Evolutionary conservation across 2,329 filamentous ascomycete species (phyloP).

Genomic region (Cadophora malorum): DNA sequence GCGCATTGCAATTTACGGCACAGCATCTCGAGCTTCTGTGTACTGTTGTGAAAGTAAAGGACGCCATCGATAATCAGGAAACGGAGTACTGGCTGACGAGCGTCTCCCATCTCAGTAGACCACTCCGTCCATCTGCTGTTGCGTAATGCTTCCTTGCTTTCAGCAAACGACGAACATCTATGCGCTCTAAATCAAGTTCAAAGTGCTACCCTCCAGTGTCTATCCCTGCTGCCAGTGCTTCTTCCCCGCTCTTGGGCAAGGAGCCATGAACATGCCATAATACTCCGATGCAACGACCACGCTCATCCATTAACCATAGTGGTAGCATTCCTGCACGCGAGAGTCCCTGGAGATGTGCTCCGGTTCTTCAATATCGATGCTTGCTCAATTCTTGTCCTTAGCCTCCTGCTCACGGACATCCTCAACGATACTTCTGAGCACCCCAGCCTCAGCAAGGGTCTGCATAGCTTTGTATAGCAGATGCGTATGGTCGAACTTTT

Average conservation of each 20-base stretch:
- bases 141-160: neutral
- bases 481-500: constrained; percentile 72
- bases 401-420: constrained; percentile 16
- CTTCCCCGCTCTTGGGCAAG: neutral
- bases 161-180: neutral
- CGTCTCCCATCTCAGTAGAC: neutral
- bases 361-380: neutral
- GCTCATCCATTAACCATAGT: neutral
- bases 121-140: neutral
- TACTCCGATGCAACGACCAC: neutral
- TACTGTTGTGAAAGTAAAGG: neutral
- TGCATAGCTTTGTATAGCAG: constrained; percentile 73
- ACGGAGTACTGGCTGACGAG: neutral
- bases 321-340: neutral
- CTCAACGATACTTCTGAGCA: constrained; percentile 55
- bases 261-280: neutral
- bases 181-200: neutral
- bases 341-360: neutral
- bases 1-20: neutral
- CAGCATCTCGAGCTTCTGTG: neutral
- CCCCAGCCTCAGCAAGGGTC: constrained; percentile 70
- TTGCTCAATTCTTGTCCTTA: neutral
- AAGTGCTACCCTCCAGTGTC: neutral
- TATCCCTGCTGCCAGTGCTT: neutral
- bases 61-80: neutral